phyloP scores from a whole-genome alignment of 768 basidiomycete genomes.

The Cystoderma amianthinum region DNA sequence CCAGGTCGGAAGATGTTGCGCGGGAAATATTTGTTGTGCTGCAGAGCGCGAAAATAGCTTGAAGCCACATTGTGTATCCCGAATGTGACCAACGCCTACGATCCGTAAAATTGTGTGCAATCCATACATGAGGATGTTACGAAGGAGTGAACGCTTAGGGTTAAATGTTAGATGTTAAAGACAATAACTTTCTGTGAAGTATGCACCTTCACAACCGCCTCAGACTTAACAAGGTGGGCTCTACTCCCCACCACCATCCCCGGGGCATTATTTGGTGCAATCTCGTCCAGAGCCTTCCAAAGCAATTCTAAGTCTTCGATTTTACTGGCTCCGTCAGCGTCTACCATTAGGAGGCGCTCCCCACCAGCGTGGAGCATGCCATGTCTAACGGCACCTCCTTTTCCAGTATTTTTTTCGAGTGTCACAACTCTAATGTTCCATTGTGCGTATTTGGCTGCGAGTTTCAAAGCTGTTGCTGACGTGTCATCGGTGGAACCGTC shows the following conservation, averaged over 20 bases:
- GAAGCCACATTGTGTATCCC: slow-evolving; percentile 97
- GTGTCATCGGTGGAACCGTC: slow-evolving; percentile 86
- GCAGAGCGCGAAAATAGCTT: slow-evolving; percentile 87
- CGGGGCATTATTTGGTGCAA: slow-evolving; percentile 40
- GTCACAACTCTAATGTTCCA: slow-evolving; percentile 73
- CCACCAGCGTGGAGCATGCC: slow-evolving; percentile 84
- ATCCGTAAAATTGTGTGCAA: slow-evolving; percentile 85
- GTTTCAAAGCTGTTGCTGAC: slow-evolving; percentile 49
- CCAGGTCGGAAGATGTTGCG: slow-evolving; percentile 86
- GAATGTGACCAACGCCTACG: slow-evolving; percentile 84
- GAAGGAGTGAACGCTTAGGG: slow-evolving; percentile 75
- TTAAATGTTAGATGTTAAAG: background rate
- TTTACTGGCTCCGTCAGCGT: slow-evolving; percentile 90
- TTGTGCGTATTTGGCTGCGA: slow-evolving; percentile 49
- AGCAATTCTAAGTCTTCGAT: slow-evolving; percentile 81
- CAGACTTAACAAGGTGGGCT: slow-evolving; percentile 88
- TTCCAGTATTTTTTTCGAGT: slow-evolving; percentile 78
- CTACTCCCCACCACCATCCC: slow-evolving; percentile 82
- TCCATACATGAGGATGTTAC: slow-evolving; percentile 92
- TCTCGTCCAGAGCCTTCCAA: slow-evolving; percentile 65
- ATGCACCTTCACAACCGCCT: slow-evolving; percentile 93
- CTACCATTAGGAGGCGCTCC: slow-evolving; percentile 77
- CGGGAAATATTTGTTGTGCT: slow-evolving; percentile 78
- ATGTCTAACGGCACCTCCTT: slow-evolving; percentile 90
- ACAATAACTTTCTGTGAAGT: too few species aligned